These are phyloP conservation scores for Populus hybrid DNA, from an alignment of 441 rosid genomes.

Conservation along the genomic window DNA sequence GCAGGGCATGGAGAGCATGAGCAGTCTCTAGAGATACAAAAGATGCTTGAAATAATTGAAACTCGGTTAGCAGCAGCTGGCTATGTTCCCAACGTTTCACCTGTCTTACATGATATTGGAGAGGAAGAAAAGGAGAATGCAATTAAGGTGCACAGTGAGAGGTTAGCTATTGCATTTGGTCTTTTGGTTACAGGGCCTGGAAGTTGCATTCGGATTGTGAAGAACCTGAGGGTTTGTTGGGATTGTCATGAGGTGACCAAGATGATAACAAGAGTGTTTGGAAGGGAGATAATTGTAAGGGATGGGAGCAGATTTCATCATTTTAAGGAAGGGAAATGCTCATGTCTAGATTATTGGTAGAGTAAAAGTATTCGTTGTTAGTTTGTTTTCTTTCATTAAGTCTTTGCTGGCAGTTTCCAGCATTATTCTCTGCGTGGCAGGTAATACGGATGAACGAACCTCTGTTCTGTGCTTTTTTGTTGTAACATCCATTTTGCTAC, in stretches of 20 bases:
- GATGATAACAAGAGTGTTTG: conserved; percentile 23
- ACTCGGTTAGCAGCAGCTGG: conserved; percentile 27
- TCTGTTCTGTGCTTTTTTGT: background rate
- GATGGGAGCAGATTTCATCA: conserved; percentile 37
- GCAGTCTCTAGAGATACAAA: conserved; percentile 16
- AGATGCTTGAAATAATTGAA: conserved; percentile 29
- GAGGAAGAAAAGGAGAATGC: conserved; percentile 33
- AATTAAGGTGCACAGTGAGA: conserved; percentile 30
- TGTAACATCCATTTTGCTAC: background rate
- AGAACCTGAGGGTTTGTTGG: conserved; percentile 30
- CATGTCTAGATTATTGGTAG: conserved; percentile 24
- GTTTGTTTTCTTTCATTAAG: background rate
- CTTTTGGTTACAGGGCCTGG: conserved; percentile 16
- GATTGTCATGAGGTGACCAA: conserved; percentile 34
- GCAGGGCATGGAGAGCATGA: conserved; percentile 26
- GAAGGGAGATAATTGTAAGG: conserved; percentile 27
- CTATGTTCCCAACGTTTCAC: conserved; percentile 21
- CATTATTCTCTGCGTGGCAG: background rate
- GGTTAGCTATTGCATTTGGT: conserved; percentile 34
- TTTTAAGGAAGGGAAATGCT: conserved; percentile 27
- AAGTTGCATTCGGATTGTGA: conserved; percentile 25
- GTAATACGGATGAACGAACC: background rate
- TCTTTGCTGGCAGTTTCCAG: background rate
- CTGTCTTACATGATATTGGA: conserved; percentile 32
- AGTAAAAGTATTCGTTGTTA: background rate